These are phyloP conservation scores for Aspergillus floridensis DNA, from an alignment of 2,329 filamentous ascomycete genomes.

Conservation along the genomic window DNA sequence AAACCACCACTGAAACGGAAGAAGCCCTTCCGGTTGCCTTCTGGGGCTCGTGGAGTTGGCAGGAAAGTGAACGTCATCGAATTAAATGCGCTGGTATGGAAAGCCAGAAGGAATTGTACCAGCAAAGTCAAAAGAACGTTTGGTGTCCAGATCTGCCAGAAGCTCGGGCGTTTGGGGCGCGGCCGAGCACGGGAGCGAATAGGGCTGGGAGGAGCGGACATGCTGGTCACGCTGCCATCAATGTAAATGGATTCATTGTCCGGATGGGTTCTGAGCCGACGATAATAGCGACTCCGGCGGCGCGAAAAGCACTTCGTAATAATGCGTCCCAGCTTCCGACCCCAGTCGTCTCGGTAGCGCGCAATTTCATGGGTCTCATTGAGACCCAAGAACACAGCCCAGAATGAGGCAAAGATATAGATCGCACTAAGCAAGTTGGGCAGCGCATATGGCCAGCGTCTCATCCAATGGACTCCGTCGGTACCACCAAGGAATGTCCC, in stretches of 20 bases:
- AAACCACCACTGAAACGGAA: conserved; percentile 70
- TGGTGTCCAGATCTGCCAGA: conserved; percentile 52
- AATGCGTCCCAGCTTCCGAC: conserved; percentile 37
- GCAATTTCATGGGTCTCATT: conserved; percentile 55
- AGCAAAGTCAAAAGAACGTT: conserved; percentile 59
- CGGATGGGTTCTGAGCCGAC: conserved; percentile 29
- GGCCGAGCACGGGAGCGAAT: conserved; percentile 23
- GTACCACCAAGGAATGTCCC: conserved; percentile 56
- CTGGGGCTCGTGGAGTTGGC: conserved; percentile 63
- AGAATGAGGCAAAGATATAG: conserved; percentile 56
- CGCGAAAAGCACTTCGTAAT: conserved; percentile 31
- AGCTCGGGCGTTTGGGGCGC: conserved; percentile 44
- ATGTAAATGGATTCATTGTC: conserved; percentile 34
- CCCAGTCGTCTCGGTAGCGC: conserved; percentile 42
- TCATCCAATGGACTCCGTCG: conserved; percentile 62
- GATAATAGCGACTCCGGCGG: conserved; percentile 32
- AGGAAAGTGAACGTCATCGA: conserved; percentile 74
- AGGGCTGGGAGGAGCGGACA: conserved; percentile 29
- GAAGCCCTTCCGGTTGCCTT: conserved; percentile 39
- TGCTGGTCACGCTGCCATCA: conserved; percentile 26
- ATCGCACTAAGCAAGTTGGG: conserved; percentile 66
- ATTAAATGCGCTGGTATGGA: conserved; percentile 74
- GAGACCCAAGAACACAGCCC: conserved; percentile 61
- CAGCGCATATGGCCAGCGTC: conserved; percentile 64
- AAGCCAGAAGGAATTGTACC: conserved; percentile 66